Conservation (phyloP, 768 basidiomycete species). For the Tylopilus intermedius region DNA sequence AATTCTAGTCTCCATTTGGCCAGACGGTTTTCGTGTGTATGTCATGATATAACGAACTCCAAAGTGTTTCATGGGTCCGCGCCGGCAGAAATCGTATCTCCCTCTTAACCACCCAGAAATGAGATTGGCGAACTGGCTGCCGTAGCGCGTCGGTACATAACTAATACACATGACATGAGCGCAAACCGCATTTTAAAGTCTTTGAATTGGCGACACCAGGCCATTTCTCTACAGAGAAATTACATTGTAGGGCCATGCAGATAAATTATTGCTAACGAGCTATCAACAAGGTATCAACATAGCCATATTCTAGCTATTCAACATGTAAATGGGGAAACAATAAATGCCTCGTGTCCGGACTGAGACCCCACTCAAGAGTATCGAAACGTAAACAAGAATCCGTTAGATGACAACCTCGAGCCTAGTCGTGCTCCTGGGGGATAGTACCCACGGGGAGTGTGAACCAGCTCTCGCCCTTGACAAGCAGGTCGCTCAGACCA, state of each 20-base stretch:
- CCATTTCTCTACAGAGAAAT: background rate
- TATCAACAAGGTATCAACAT: constrained; percentile 2
- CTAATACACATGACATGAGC: no score
- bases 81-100: background rate
- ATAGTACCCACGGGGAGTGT: constrained; percentile 36
- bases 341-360: constrained; percentile 1
- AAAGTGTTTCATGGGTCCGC: background rate
- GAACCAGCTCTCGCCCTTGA: constrained; percentile 36
- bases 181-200: background rate
- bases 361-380: background rate
- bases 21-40: background rate
- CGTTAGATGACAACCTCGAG: background rate
- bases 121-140: no score
- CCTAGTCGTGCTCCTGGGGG: constrained; percentile 2
- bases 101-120: background rate
- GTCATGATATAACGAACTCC: background rate
- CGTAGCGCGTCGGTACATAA: no score
- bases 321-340: constrained; percentile 5
- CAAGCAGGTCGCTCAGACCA: constrained; percentile 40
- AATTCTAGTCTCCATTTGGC: background rate
- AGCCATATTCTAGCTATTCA: background rate
- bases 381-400: background rate
- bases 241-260: background rate
- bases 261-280: background rate
- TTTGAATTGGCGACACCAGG: background rate